Base-by-base conservation (phyloP, 2,329 filamentous ascomycete species). In the Trichoderma koningii region DNA sequence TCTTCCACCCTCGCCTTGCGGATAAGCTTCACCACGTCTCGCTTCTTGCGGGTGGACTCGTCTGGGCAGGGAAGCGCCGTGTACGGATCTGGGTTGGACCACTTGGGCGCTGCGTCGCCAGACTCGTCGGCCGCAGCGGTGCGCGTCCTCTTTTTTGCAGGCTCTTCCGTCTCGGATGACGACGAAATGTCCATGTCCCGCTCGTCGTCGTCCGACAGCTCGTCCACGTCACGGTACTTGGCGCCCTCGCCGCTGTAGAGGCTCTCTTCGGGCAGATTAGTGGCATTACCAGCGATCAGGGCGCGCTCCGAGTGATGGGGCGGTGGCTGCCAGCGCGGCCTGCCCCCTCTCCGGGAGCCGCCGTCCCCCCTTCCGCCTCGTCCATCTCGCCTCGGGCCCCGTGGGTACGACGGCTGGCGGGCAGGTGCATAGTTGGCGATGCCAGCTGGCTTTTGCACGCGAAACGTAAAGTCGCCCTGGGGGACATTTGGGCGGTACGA, bases 81-180 rank as follows among this genome's bases (percentile, higher is more conserved):
- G 76, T 98, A 97, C 0, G 93, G 93, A 74, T 98, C 94, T 3
- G 94, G 93, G 71, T 98, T 98, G 5, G 93, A 97, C 94, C 94
- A 98, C 75, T 90, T 93, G 3, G 93, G 92, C 5, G 75, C 77
- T 15, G 80, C 78, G 63, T 81, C 80, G 23, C 76, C 72, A n/a
- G 78, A 73, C 9, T 74, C 74, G 17, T 71, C 68, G 5, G 74
- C 67, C 2, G 69, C 70, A 10, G 71, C 59, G 5, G 52, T 76
- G 68, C 71, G 73, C 69, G 69, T 71, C 64, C 68, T 72, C 61
- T 79, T 79, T 62, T 75, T 75, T 5, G 78, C 76, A 3, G 79
- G 80, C 0, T 76, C 76, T 12, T 83, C 83, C 0, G 70, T 59
- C 3, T 72, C 71, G 15, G 73, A 72, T 10, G 65, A 67, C 1